Percentiles rank a stretch among this genome's conserved stretches.
These are phyloP conservation scores for Lentinula edodes DNA, from an alignment of 768 basidiomycete genomes.

Conservation along the genomic window DNA sequence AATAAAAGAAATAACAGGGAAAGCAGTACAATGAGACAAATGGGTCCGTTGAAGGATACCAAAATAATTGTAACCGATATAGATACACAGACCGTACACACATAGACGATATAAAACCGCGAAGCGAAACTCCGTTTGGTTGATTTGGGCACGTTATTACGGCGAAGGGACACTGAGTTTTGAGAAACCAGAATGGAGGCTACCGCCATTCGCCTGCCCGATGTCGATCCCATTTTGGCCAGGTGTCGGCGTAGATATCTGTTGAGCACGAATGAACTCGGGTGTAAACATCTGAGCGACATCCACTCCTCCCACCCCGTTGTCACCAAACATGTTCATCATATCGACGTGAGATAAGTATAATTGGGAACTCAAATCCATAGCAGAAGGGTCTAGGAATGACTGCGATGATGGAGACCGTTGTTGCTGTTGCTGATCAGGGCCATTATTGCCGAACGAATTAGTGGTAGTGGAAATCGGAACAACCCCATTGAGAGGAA, in stretches of 20 bases:
- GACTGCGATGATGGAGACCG: not conserved
- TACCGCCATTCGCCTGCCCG: constrained; percentile 12
- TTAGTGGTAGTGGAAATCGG: not conserved
- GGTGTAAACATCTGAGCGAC: constrained; percentile 24
- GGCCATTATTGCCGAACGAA: not conserved
- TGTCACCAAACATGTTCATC: constrained; percentile 56
- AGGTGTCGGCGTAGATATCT: not conserved
- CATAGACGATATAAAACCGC: not conserved
- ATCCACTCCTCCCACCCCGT: constrained; percentile 24
- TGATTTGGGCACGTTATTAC: not conserved
- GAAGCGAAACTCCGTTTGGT: not conserved
- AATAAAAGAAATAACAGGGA: not conserved
- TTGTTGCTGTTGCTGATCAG: not conserved
- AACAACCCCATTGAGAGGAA: not conserved
- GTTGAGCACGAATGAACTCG: not conserved
- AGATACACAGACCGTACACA: not conserved
- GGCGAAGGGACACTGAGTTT: constrained; percentile 33
- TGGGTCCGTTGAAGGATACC: not conserved
- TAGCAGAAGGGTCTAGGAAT: constrained; percentile 1
- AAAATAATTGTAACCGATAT: not conserved
- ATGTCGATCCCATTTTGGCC: not conserved
- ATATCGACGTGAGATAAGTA: constrained; percentile 58
- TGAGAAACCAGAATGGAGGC: constrained; percentile 21
- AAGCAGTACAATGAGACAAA: not conserved
- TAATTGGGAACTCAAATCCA: constrained; percentile 33